A percentile compares a stretch with the other conserved stretches of the same genome.
Conservation (phyloP, 2,329 filamentous ascomycete species). For the Diaporthe sp. region DNA sequence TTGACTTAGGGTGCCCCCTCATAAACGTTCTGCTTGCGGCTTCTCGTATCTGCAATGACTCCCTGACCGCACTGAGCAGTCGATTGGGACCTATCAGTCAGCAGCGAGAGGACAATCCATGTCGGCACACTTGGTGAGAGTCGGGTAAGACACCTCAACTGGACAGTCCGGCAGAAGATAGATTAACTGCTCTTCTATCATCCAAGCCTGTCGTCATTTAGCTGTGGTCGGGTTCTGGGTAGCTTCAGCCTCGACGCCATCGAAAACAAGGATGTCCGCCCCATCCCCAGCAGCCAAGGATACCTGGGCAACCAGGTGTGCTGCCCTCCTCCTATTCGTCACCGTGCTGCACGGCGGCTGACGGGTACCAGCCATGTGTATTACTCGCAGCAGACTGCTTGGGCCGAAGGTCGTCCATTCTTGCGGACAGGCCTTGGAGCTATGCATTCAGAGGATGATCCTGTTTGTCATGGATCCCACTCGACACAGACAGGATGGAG, state of each 20-base stretch:
- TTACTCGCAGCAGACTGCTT: conserved; percentile 20
- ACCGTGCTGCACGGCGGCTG: conserved; percentile 25
- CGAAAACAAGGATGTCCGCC: conserved; percentile 32
- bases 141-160: conserved; percentile 26
- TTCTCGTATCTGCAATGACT: conserved; percentile 32
- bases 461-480: conserved; percentile 29
- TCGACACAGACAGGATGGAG: conserved; percentile 14
- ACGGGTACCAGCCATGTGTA: conserved; percentile 36
- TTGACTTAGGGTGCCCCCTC: conserved; percentile 1
- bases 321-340: conserved; percentile 31
- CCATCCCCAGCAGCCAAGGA: not conserved
- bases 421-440: not conserved
- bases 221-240: conserved; percentile 20
- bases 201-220: conserved; percentile 30
- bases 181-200: conserved; percentile 12
- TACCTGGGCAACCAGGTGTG: conserved; percentile 35
- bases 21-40: not conserved
- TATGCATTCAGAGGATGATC: conserved; percentile 19
- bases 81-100: conserved; percentile 1
- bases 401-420: not conserved
- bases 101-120: conserved; percentile 12
- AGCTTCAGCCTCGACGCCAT: conserved; percentile 38
- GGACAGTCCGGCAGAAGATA: conserved; percentile 20
- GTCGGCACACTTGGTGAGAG: conserved; percentile 18
- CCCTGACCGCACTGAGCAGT: conserved; percentile 12